Evolutionary conservation across 805 yeast species (phyloP), one percentile per base, ranked within the genome.

Genomic region (Nakazawaea wickerhamii): DNA sequence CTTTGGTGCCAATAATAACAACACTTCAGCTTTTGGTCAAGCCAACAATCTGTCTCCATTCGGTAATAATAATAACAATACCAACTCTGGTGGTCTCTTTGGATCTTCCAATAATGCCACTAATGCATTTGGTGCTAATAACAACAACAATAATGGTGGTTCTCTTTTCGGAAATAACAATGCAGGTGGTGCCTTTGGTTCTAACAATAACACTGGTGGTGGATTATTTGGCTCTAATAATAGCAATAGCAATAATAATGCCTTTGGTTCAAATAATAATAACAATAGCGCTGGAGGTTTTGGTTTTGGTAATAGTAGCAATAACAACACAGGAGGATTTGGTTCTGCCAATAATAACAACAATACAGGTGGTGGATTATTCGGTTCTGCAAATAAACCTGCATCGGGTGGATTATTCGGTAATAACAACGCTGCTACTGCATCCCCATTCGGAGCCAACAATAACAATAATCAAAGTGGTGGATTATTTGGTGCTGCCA

Each of bases 401-500:
- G 32, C 21, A n/a, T n/a, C 28, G 41, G 66, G 68, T 23, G 64
- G 65, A 7, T 38, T 61, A 31, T 64, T 64, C 49, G 69, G 68
- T 6, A 54, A 59, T 27, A 63, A 61, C 41, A 57, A 46, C n/a
- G n/a, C n/a, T n/a, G n/a, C n/a, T n/a, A 40, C 45, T 28, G 13
- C 48, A 23, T 42, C 50, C 35, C 49, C 51, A 9, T 48, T 54
- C 25, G 62, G 61, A 14, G 53, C 57, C 21, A 48, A 49, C 34
- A 53, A 46, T 44, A 53, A 49, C 38, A 54, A 55, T 13, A 39
- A 30, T 20, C 25, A 38, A 15, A 46, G 53, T 1, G 67, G 68
- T 14, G 72, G 73, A 1, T 44, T 68, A 31, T 70, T 71, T 51
- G 75, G 73, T 14, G 43, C 42, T 22, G 23, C 44, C 32, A 47